These are phyloP conservation scores for Metarhizium sp. DNA, from an alignment of 2,329 filamentous ascomycete genomes.

Conservation along the genomic window DNA sequence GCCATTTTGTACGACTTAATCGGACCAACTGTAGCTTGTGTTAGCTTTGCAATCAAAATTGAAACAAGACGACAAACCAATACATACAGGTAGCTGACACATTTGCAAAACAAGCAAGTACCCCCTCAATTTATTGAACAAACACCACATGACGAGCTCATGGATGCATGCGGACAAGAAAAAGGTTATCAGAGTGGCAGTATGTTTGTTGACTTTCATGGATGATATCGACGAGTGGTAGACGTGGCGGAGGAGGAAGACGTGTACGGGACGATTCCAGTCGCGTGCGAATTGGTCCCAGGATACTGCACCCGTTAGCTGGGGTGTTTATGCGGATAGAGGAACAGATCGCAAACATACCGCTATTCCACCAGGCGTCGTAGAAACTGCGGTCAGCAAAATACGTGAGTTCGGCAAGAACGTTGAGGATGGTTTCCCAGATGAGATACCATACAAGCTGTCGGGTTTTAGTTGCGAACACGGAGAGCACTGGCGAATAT, in stretches of 20 bases:
- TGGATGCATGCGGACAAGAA: conserved; percentile 62
- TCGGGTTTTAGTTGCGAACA: not conserved
- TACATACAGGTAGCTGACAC: conserved; percentile 55
- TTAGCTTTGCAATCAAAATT: not conserved
- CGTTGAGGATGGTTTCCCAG: conserved; percentile 67
- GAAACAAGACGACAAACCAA: not conserved
- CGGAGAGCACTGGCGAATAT: too few species aligned
- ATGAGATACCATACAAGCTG: conserved; percentile 70
- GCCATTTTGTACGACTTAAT: conserved; percentile 56
- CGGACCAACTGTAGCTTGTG: conserved; percentile 40
- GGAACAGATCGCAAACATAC: conserved; percentile 18
- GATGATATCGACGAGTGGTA: conserved; percentile 71
- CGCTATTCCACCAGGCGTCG: conserved; percentile 54
- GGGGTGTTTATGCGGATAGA: not conserved
- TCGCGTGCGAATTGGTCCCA: conserved; percentile 74
- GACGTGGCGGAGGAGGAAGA: conserved; percentile 68
- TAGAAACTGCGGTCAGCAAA: conserved; percentile 73
- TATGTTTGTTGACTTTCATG: conserved; percentile 58
- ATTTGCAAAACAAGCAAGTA: conserved; percentile 68
- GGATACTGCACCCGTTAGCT: conserved; percentile 28
- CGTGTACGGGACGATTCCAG: conserved; percentile 71
- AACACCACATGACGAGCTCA: conserved; percentile 70
- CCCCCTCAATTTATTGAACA: conserved; percentile 69
- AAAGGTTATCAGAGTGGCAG: conserved; percentile 69
- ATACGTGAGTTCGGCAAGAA: conserved; percentile 64